These are phyloP conservation scores for Moniliophthora roreri DNA, from an alignment of 1,284 basidiomycete genomes.

Conservation along the genomic window DNA sequence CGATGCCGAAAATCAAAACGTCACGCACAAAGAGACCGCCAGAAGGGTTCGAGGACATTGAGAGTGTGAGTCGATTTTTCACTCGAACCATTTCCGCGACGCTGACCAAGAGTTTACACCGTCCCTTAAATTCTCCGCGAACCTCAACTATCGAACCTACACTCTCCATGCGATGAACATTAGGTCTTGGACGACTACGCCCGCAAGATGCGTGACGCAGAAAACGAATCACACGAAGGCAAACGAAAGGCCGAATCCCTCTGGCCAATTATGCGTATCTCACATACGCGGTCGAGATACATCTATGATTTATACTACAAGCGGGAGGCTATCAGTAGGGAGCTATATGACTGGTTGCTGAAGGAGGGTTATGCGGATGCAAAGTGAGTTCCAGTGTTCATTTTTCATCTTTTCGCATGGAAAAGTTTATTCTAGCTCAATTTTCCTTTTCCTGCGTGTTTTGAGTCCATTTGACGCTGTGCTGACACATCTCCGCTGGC, in stretches of 20 bases:
- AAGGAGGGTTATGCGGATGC: conserved; percentile 98
- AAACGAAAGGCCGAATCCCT: conserved; percentile 95
- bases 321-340: conserved; percentile 90
- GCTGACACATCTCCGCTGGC: too few relatives aligned
- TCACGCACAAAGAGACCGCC: conserved; percentile 94
- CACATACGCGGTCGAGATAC: conserved; percentile 93
- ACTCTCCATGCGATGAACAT: background rate
- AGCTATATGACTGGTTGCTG: conserved; percentile 97
- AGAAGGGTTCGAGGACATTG: conserved; percentile 97
- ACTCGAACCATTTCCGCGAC: background rate
- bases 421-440: background rate
- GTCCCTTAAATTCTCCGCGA: background rate
- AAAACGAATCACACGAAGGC: conserved; percentile 97
- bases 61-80: conserved; percentile 49
- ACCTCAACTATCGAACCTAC: background rate
- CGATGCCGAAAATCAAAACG: conserved; percentile 95
- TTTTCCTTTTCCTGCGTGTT: conserved; percentile 4
- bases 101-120: conserved; percentile 8
- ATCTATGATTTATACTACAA: conserved; percentile 99
- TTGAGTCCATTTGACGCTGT: too few relatives aligned
- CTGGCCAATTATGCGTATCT: conserved; percentile 99
- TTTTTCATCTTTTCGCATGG: too few relatives aligned
- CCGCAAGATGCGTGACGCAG: conserved; percentile 96
- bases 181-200: conserved; percentile 93
- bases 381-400: conserved; percentile 63